These are phyloP conservation scores for Keithomyces neogunnii DNA, from an alignment of 2,329 filamentous ascomycete genomes.

Conservation along the genomic window DNA sequence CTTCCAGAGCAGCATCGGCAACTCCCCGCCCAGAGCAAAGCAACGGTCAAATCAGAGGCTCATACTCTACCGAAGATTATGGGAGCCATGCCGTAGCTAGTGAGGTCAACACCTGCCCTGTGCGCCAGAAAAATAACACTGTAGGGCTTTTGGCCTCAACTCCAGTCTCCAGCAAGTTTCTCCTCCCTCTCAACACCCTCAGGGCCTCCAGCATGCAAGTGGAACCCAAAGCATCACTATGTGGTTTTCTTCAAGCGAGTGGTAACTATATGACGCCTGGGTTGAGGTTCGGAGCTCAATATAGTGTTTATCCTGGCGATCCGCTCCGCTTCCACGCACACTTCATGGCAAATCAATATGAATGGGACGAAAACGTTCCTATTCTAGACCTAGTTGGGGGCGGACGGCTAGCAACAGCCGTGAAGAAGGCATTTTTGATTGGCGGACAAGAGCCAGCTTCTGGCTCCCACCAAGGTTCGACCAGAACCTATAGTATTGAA, in stretches of 20 bases:
- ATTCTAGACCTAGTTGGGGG: constrained; percentile 80
- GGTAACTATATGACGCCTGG: constrained; percentile 89
- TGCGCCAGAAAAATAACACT: neutral
- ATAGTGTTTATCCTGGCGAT: constrained; percentile 92
- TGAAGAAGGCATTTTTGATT: constrained; percentile 91
- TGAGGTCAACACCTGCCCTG: neutral
- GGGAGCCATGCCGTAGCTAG: neutral
- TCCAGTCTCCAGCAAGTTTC: constrained; percentile 24
- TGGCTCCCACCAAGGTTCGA: constrained; percentile 25
- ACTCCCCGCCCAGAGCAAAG: constrained; percentile 12
- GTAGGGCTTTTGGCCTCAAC: constrained; percentile 14
- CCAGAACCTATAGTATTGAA: constrained; percentile 78
- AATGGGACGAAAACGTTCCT: constrained; percentile 81
- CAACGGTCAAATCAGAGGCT: neutral
- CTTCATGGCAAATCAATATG: constrained; percentile 75
- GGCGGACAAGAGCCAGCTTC: constrained; percentile 52
- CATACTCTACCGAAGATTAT: neutral
- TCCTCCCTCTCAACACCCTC: constrained; percentile 15
- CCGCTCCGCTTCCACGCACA: constrained; percentile 92
- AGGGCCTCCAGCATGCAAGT: neutral
- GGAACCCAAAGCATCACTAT: constrained; percentile 45
- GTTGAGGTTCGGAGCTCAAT: constrained; percentile 87
- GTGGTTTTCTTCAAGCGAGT: constrained; percentile 66
- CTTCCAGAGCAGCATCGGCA: constrained; percentile 23
- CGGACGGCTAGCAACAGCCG: constrained; percentile 81